A percentile compares a stretch with the other conserved stretches of the same genome.
Conservation (phyloP, 805 yeast species). For the Yarrowia sp. region DNA sequence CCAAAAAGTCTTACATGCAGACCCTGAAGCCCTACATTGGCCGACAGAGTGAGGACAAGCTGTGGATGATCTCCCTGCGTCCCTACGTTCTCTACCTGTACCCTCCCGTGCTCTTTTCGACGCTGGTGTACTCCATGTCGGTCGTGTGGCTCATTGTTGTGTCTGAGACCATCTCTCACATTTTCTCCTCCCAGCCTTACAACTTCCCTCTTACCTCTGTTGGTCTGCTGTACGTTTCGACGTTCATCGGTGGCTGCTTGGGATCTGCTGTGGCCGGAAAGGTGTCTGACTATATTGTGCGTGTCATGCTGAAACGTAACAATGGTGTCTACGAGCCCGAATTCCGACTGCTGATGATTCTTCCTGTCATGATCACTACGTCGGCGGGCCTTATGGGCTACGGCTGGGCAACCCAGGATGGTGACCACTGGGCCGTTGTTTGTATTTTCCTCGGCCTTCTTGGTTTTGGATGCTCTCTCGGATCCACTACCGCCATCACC, state of each 20-base stretch:
- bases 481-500: conserved; percentile 60
- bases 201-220: conserved; percentile 46
- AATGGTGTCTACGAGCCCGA: conserved; percentile 62
- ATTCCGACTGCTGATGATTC: conserved; percentile 52
- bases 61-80: conserved; percentile 55
- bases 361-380: conserved; percentile 47
- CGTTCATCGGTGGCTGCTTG: conserved; percentile 55
- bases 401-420: conserved; percentile 53
- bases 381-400: conserved; percentile 57
- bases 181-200: conserved; percentile 48
- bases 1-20: conserved; percentile 35
- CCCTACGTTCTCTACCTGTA: conserved; percentile 51
- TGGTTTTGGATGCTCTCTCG: conserved; percentile 59
- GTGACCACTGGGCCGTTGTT: conserved; percentile 56
- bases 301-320: conserved; percentile 46
- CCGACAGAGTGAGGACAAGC: conserved; percentile 47
- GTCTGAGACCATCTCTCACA: conserved; percentile 52
- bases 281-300: conserved; percentile 47
- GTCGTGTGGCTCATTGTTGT: conserved; percentile 64
- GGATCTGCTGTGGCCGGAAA: conserved; percentile 56
- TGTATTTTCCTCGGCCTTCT: conserved; percentile 53
- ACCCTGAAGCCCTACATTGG: conserved; percentile 48
- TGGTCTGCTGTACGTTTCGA: conserved; percentile 54
- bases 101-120: conserved; percentile 51
- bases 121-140: conserved; percentile 52